These are phyloP conservation scores for Trichophyton mentagrophytes DNA, from an alignment of 2,329 filamentous ascomycete species.

Conservation along the genomic window DNA sequence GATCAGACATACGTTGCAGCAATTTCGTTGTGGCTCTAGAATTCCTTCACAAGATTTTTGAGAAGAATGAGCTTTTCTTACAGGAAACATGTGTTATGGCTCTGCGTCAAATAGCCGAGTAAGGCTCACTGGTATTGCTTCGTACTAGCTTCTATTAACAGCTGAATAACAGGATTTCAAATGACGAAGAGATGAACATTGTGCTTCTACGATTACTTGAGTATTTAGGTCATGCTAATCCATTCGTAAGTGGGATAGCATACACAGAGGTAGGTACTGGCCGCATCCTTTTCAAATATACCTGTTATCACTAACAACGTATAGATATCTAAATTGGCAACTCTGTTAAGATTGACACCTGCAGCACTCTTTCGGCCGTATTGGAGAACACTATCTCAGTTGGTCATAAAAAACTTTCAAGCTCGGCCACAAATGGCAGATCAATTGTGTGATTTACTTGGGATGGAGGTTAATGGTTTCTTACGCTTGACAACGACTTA, in stretches of 20 bases:
- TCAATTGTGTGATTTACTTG: slow-evolving; percentile 66
- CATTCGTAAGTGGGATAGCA: slow-evolving; percentile 64
- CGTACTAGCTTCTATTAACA: slow-evolving; percentile 5
- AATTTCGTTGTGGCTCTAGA: slow-evolving; percentile 61
- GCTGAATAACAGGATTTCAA: slow-evolving; percentile 43
- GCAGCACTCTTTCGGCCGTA: slow-evolving; percentile 68
- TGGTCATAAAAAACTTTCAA: slow-evolving; percentile 68
- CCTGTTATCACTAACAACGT: not conserved
- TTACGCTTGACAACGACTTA: slow-evolving; percentile 55
- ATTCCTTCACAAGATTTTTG: slow-evolving; percentile 58
- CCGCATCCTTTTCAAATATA: not conserved
- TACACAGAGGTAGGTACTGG: slow-evolving; percentile 56
- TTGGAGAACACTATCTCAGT: slow-evolving; percentile 74
- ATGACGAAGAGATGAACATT: slow-evolving; percentile 74
- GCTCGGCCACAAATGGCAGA: slow-evolving; percentile 70
- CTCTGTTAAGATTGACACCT: slow-evolving; percentile 46
- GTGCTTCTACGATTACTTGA: slow-evolving; percentile 73
- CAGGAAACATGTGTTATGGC: slow-evolving; percentile 77
- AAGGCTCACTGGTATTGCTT: slow-evolving; percentile 16
- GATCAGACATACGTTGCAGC: slow-evolving; percentile 38
- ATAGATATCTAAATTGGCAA: slow-evolving; percentile 58
- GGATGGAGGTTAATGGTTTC: slow-evolving; percentile 61
- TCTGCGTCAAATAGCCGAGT: slow-evolving; percentile 71
- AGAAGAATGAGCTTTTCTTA: slow-evolving; percentile 52
- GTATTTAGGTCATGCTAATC: slow-evolving; percentile 73